Percentiles rank a stretch among this genome's conserved stretches.
Conservation (phyloP, 2,329 filamentous ascomycete genomes). For the Stagonosporopsis chrysanthemi region DNA sequence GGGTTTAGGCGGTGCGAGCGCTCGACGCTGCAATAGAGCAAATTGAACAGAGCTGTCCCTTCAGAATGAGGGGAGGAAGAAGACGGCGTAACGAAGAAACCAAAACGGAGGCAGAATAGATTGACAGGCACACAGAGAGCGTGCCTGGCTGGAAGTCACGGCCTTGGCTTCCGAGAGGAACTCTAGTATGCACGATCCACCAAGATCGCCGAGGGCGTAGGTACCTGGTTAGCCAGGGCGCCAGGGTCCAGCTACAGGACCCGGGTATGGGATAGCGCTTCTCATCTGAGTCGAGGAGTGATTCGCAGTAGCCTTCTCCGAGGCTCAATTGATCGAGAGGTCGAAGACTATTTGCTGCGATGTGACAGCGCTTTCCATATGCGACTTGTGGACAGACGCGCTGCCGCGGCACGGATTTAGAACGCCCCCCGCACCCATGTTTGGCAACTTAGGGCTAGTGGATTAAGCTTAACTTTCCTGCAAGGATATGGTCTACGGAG, state of each 20-base stretch:
- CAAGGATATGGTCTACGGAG: slow-evolving; percentile 7
- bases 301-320: background rate
- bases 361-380: background rate
- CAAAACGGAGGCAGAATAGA: slow-evolving; percentile 10
- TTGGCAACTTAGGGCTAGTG: slow-evolving; percentile 20
- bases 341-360: too few relatives aligned
- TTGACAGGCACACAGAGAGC: slow-evolving; percentile 21
- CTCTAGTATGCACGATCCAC: slow-evolving; percentile 27
- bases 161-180: slow-evolving; percentile 32
- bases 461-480: slow-evolving; percentile 24
- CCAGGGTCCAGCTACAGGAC: background rate
- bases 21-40: slow-evolving; percentile 30
- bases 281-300: background rate
- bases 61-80: slow-evolving; percentile 2
- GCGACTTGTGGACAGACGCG: background rate
- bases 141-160: slow-evolving; percentile 25
- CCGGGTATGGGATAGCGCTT: background rate
- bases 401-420: slow-evolving; percentile 3
- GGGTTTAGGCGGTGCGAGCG: slow-evolving; percentile 16
- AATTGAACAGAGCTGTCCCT: background rate
- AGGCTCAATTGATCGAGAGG: background rate
- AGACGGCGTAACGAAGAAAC: slow-evolving; percentile 11
- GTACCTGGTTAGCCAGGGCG: background rate
- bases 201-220: slow-evolving; percentile 16
- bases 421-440: slow-evolving; percentile 25